Evolutionary conservation across 192 early-diverging fungal genomes (phyloP).

Genomic region (Tieghemiomyces parasiticus): DNA sequence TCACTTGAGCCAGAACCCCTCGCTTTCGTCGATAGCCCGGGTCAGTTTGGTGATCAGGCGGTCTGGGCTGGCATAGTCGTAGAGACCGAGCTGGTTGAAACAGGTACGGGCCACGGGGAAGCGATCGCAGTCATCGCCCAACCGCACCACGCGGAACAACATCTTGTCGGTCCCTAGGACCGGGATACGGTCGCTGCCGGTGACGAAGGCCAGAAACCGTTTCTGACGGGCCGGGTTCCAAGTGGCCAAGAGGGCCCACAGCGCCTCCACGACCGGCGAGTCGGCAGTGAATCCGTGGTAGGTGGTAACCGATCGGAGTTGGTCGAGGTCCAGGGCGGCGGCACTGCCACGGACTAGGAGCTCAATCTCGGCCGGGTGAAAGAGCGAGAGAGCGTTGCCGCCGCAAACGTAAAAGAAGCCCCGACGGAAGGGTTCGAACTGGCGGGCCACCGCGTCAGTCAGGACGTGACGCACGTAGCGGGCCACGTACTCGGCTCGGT

Average conservation of each 20-base stretch:
- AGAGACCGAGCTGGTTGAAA: constrained; percentile 82
- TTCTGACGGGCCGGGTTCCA: constrained; percentile 51
- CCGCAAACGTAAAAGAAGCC: constrained; percentile 83
- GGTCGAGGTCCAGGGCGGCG: constrained; percentile 41
- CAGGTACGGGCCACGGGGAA: constrained; percentile 89
- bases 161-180: constrained; percentile 51
- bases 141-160: constrained; percentile 51
- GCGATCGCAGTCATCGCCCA: constrained; percentile 42
- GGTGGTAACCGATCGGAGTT: constrained; percentile 31
- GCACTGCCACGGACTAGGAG: constrained; percentile 73
- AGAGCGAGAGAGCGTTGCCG: constrained; percentile 71
- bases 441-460: constrained; percentile 50
- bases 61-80: constrained; percentile 49
- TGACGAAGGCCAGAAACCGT: constrained; percentile 74
- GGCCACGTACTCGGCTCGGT: constrained; percentile 64
- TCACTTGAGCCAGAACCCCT: constrained; percentile 61
- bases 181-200: constrained; percentile 85
- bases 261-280: constrained; percentile 38
- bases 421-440: constrained; percentile 71
- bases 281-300: constrained; percentile 47
- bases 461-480: constrained; percentile 70
- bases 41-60: constrained; percentile 51
- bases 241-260: constrained; percentile 67
- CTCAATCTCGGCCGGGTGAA: constrained; percentile 87
- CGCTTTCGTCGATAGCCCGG: constrained; percentile 62